These are phyloP conservation scores for Hyphopichia homilentoma DNA, from an alignment of 805 yeast genomes.

Conservation along the genomic window DNA sequence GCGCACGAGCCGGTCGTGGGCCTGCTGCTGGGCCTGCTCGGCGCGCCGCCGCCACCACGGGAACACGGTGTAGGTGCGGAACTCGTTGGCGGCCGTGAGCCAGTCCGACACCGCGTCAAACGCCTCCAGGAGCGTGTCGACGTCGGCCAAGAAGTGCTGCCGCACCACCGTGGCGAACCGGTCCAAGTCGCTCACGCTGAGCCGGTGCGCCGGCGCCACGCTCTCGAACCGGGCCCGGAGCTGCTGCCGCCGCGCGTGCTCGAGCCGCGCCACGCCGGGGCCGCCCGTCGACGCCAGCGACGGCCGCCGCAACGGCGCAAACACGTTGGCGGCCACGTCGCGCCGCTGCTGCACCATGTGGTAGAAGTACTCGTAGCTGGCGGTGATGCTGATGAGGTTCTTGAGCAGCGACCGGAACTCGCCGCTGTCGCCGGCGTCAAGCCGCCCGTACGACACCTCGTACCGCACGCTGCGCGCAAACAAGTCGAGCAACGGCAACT, in stretches of 20 bases:
- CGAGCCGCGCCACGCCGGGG: constrained; percentile 26
- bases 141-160: constrained; percentile 12
- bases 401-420: constrained; percentile 22
- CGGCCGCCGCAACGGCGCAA: constrained; percentile 8
- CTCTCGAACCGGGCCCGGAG: constrained; percentile 15
- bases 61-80: constrained; percentile 16
- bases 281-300: constrained; percentile 10
- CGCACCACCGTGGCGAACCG: constrained; percentile 17
- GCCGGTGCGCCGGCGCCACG: constrained; percentile 9
- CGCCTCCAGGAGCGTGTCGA: constrained; percentile 13
- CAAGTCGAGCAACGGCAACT: constrained; percentile 16
- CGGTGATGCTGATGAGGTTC: constrained; percentile 16
- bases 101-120: constrained; percentile 17
- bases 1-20: constrained; percentile 9
- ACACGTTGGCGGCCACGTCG: constrained; percentile 14
- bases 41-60: constrained; percentile 10
- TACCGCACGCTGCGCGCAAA: constrained; percentile 13
- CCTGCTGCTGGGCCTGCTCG: constrained; percentile 11
- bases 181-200: constrained; percentile 22
- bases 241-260: constrained; percentile 15
- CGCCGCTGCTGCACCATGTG: constrained; percentile 24
- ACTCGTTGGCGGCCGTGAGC: constrained; percentile 27
- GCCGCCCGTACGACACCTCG: constrained; percentile 25
- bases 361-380: constrained; percentile 25
- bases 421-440: constrained; percentile 23